Conservation (phyloP, 2,329 filamentous ascomycete genomes). For the Leptographium radiaticola region DNA sequence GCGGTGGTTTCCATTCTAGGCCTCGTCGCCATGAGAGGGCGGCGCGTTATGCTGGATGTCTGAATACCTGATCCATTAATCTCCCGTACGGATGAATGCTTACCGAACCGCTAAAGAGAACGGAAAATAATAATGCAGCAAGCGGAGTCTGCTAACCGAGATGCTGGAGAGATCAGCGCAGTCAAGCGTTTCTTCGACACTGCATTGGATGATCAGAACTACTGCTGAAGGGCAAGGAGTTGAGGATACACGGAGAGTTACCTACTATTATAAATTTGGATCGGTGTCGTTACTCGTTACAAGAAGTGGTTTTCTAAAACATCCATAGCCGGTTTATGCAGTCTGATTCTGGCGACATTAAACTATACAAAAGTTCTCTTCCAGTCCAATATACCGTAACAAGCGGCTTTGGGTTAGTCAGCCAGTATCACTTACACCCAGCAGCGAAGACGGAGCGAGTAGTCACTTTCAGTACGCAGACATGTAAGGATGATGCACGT, state of each 20-base stretch:
- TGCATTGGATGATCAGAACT: neutral
- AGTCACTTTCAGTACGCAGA: neutral
- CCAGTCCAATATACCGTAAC: neutral
- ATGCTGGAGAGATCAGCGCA: neutral
- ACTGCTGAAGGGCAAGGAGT: neutral
- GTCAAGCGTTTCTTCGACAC: neutral
- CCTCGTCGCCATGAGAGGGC: neutral
- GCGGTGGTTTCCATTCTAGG: neutral
- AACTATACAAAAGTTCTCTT: neutral
- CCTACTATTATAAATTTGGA: neutral
- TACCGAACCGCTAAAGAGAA: neutral
- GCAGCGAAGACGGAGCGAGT: neutral
- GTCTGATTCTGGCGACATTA: neutral
- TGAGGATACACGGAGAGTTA: neutral
- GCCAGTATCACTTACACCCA: neutral
- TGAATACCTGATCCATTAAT: neutral
- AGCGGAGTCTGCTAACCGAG: neutral
- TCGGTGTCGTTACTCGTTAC: neutral
- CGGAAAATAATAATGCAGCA: neutral
- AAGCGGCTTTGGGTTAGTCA: neutral
- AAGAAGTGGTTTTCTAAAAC: no score
- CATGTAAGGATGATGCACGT: neutral
- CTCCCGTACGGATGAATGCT: neutral
- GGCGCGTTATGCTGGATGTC: neutral
- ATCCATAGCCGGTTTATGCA: neutral